Evolutionary conservation across 306 rosid genomes (phyloP), one percentile per base, ranked within the genome.

Genomic region (Vigna angularis): DNA sequence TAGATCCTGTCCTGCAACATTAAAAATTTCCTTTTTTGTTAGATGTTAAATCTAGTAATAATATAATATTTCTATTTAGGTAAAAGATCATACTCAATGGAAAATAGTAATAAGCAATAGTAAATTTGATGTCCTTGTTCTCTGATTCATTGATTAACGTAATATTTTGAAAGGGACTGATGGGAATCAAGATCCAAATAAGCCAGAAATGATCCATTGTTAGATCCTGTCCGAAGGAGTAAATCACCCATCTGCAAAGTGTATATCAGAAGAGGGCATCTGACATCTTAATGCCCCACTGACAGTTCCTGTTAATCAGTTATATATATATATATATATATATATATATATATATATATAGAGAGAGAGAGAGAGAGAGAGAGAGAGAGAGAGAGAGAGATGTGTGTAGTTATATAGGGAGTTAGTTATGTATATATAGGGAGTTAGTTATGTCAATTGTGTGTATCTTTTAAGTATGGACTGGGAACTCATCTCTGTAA

Each of bases 81-180:
- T 38, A 56, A 48, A 66, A 9, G 36, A 59, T 12, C 15, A 36
- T 49, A 76, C 66, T 47, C 50, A 9, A 9, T 34, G 36, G 62
- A 67, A 57, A 68, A n/a, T 58, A 74, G 62, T 30, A 12, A 71
- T 48, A 17, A 69, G 76, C 57, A 69, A 45, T 68, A 10, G 53
- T 59, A 30, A 58, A 66, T 58, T 77, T 73, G 34, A 67, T 28
- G 45, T 64, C 42, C 50, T 38, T 42, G 14, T 50, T 50, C 20
- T 15, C n/a, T 15, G 16, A 42, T 70, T 70, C 58, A 9, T 49
- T 40, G 45, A 7, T 42, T 68, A 14, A 34, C 51, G 52, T 51
- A 50, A 73, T 44, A 55, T 76, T 70, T 0, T 48, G 20, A 67
- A 79, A 28, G 53, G 51, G 72, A 1, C 36, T 57, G 36, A 57